Percentiles rank a stretch among this genome's conserved stretches.
Conservation (phyloP, 768 basidiomycete species). For the Scleroderma bovista region DNA sequence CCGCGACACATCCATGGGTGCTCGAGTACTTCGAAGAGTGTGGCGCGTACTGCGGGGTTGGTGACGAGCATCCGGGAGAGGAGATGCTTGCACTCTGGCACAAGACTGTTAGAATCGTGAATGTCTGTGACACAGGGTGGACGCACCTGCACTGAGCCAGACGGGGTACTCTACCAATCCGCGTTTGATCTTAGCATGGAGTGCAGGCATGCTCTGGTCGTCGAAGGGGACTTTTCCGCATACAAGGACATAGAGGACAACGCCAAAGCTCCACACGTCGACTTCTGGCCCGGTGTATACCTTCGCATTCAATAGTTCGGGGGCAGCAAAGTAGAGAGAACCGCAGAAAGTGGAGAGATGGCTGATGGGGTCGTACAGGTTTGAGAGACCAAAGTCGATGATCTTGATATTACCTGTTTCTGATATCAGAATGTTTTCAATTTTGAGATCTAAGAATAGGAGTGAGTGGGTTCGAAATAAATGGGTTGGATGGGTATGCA, state of each 20-base stretch:
- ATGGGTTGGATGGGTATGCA: conserved; percentile 16
- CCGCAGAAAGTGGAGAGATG: conserved; percentile 96
- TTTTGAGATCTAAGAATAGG: conserved; percentile 72
- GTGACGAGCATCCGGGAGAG: conserved; percentile 96
- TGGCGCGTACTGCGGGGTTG: conserved; percentile 78
- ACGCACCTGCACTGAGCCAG: conserved; percentile 88
- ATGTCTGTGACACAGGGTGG: neutral
- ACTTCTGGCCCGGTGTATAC: conserved; percentile 98
- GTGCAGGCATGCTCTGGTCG: conserved; percentile 97
- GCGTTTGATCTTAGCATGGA: conserved; percentile 98
- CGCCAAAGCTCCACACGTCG: conserved; percentile 98
- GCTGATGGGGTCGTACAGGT: conserved; percentile 77
- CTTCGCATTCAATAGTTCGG: conserved; percentile 93
- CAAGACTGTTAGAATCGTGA: conserved; percentile 7
- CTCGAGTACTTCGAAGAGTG: conserved; percentile 75
- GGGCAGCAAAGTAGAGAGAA: conserved; percentile 96
- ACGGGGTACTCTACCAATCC: conserved; percentile 96
- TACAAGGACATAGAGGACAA: conserved; percentile 95
- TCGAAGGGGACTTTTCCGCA: conserved; percentile 99
- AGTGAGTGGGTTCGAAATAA: conserved; percentile 4
- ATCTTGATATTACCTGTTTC: conserved; percentile 99
- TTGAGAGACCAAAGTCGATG: conserved; percentile 98
- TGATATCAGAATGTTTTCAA: conserved; percentile 98
- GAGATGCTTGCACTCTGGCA: conserved; percentile 86
- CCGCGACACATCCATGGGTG: conserved; percentile 95